Conservation (phyloP, 768 basidiomycete genomes). For the Sutorius australiensis region DNA sequence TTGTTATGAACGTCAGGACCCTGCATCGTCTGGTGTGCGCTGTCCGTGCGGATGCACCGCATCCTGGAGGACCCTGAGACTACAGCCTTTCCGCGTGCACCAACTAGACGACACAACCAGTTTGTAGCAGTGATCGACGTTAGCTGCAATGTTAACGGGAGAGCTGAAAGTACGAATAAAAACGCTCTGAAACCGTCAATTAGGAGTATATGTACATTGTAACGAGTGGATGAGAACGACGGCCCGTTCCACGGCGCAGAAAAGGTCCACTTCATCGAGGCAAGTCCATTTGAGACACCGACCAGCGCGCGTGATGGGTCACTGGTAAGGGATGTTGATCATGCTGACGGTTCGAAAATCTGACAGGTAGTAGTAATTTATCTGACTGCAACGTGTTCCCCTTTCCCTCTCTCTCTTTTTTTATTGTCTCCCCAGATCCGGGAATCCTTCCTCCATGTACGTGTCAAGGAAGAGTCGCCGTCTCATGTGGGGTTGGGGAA, state of each 20-base stretch:
- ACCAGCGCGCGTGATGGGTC: not conserved
- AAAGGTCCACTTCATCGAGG: not conserved
- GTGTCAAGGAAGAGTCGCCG: slow-evolving; percentile 12
- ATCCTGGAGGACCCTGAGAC: slow-evolving; percentile 21
- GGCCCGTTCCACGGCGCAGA: not conserved
- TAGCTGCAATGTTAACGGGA: not conserved
- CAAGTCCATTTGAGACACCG: slow-evolving; percentile 3
- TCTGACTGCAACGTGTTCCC: slow-evolving; percentile 16
- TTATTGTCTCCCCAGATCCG: not conserved
- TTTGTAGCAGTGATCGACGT: not conserved
- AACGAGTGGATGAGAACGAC: not conserved
- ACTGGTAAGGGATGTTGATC: not conserved
- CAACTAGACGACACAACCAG: slow-evolving; percentile 2
- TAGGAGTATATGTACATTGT: slow-evolving; percentile 6
- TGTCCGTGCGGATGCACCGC: slow-evolving; percentile 25
- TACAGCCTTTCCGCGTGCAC: slow-evolving; percentile 10
- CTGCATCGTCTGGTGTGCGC: slow-evolving; percentile 21
- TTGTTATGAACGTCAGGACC: slow-evolving; percentile 15
- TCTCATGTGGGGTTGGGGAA: not conserved
- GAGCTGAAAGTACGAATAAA: not conserved
- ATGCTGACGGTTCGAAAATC: slow-evolving; percentile 9
- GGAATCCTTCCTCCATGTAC: slow-evolving; percentile 12
- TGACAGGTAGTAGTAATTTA: slow-evolving; percentile 17
- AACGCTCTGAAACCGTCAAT: slow-evolving; percentile 6
- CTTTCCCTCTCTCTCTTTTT: not conserved